Percentiles rank a stretch among this genome's conserved stretches.
Conservation (phyloP, 2,329 filamentous ascomycete species). For the Tympanopsis confertula region DNA sequence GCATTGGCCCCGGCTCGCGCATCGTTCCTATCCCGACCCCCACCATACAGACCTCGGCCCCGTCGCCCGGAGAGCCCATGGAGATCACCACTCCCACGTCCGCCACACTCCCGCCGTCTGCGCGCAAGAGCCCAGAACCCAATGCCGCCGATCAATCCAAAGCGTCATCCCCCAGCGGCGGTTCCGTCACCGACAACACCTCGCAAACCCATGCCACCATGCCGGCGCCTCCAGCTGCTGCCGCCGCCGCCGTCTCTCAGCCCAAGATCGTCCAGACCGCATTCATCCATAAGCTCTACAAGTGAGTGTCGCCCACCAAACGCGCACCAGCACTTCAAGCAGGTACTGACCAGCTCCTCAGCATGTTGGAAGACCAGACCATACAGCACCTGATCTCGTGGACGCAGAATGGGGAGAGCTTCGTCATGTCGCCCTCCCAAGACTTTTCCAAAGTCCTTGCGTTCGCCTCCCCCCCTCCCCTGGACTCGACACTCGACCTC, state of each 20-base stretch:
- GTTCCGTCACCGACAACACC: slow-evolving; percentile 25
- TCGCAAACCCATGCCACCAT: slow-evolving; percentile 9
- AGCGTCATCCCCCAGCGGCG: background rate
- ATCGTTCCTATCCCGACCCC: slow-evolving; percentile 47
- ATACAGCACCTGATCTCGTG: slow-evolving; percentile 96
- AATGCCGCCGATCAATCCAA: slow-evolving; percentile 10
- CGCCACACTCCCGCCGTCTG: slow-evolving; percentile 27
- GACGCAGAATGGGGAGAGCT: slow-evolving; percentile 88
- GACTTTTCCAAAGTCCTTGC: slow-evolving; percentile 97
- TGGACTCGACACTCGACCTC: slow-evolving; percentile 7
- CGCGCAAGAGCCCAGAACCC: slow-evolving; percentile 25
- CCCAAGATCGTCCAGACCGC: slow-evolving; percentile 97
- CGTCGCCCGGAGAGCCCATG: slow-evolving; percentile 47
- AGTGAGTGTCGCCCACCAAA: slow-evolving; percentile 42
- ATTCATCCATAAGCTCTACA: slow-evolving; percentile 98
- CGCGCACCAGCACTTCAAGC: background rate
- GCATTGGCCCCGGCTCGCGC: too few relatives aligned
- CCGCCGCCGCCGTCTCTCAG: slow-evolving; percentile 70
- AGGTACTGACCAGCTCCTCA: slow-evolving; percentile 24
- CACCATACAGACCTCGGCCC: slow-evolving; percentile 45
- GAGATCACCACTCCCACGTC: slow-evolving; percentile 43
- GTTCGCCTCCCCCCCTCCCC: slow-evolving; percentile 43
- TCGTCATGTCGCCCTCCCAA: slow-evolving; percentile 94
- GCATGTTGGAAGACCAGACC: slow-evolving; percentile 88
- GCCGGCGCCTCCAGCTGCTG: slow-evolving; percentile 12